Evolutionary conservation across 2,329 filamentous ascomycete species (phyloP), one percentile per base, ranked within the genome.

Genomic region (Cercospora janseana): DNA sequence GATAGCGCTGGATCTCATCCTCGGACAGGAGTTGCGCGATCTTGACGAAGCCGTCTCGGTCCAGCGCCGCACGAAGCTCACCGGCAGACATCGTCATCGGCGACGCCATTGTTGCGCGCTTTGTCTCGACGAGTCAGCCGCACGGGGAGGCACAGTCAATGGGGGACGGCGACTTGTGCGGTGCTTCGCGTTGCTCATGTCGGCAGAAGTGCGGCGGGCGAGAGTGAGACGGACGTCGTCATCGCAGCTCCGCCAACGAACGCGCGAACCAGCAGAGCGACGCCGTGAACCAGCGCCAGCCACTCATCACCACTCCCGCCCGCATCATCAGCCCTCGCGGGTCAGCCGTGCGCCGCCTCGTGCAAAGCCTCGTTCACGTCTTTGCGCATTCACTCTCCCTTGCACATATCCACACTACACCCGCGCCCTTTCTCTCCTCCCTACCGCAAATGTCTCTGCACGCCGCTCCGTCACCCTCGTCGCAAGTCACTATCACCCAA

Each of bases 11-110:
- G 35, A 93, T 73, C 53, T 82, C 75, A 13, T 70, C 49, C 2
- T 76, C 69, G 50, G 75, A 70, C 61, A 94, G 75, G 56, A 88
- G 74, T 27, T 78, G 78, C 31, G 81, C 83, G 63, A 93, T 77
- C 49, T 86, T 71, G 41, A 92, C 85, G 75, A 85, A 95, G 69
- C 89, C 89, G 68, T 93, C 80, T 46, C 73, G 73, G 55, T 83
- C 76, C 59, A 92, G 84, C 51, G 76, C 68, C 54, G 75, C 70
- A 45, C 77, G 72, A 46, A 80, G 71, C 27, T 47, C 24, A 31
- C 37, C 37, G 8, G 53, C 37, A 23, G 49, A 18, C 6, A 28
- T 31, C 16, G 35, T 40, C 35, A 24, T 26, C 12, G 34, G 40
- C 52, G 52, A 54, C 47, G 52, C 46, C 50, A 54, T 58, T n/a